Evolutionary conservation across 495 filamentous ascomycete species (phyloP), one percentile per base, ranked within the genome.

Genomic region (Aspergillus nanangensis): DNA sequence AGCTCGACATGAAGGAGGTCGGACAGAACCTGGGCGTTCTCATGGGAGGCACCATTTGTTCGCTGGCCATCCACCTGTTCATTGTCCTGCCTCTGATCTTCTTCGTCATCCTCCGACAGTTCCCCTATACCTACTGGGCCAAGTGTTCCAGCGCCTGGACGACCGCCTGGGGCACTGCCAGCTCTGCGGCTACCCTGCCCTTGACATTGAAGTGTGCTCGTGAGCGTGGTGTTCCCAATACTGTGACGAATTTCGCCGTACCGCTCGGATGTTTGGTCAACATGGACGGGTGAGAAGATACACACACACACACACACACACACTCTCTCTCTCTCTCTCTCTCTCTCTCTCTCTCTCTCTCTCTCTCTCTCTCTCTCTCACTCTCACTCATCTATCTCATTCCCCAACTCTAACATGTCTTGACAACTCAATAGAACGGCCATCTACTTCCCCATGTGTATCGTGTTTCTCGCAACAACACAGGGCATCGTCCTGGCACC

Each of bases 381-480:
- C 22, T 37, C 31, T 20, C 14, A 27, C 24, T 13, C 20, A 9
- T 13, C 38, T 40, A 10, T 1, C 20, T 40, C 5, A 24, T 33
- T 14, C 32, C 37, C 13, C 13, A n/a, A n/a, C n/a, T n/a, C n/a
- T n/a, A n/a, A n/a, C 4, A 37, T 22, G 4, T 23, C 4, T 18
- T 36, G 5, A 21, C 10, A n/a, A 38, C 21, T 23, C 21, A 34
- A 27, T 17, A 46, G 44, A 25, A 48, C 45, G 11, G 45, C 45
- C 18, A 48, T 48, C 36, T 48, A 48, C 38, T 48, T 48, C 29
- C 45, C 45, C 17, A 14, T 48, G 19, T 48, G 45, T 22, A 39
- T 48, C 25, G 37, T 41, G 11, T 48, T 48, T 31, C 45, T 48
- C 3, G 45, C 45, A 18, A 38, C 40, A 18, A 48, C 45, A 4